phyloP scores from a whole-genome alignment of 345 rosid species.

The Tarenaya hassleriana region DNA sequence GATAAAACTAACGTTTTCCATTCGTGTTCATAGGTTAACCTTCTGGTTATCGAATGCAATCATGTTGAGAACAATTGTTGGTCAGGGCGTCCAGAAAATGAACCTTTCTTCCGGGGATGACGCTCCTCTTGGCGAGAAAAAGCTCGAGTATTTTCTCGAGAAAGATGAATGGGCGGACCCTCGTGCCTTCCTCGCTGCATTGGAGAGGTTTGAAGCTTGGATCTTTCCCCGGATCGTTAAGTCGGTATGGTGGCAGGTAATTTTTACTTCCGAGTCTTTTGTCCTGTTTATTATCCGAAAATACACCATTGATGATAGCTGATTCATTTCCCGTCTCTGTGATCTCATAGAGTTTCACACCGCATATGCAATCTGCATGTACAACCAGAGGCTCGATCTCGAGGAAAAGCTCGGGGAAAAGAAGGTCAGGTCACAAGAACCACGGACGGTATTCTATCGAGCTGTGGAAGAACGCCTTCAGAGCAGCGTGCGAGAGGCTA shows the following conservation, averaged over 20 bases:
- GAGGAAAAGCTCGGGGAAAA: constrained; percentile 49
- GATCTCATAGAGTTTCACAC: constrained; percentile 62
- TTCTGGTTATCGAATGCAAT: constrained; percentile 92
- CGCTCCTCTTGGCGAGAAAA: background rate
- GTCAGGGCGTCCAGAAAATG: constrained; percentile 38
- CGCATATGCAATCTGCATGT: constrained; percentile 73
- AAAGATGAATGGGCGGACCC: constrained; percentile 68
- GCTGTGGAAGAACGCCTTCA: constrained; percentile 87
- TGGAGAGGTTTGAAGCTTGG: constrained; percentile 88
- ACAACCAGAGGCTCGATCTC: constrained; percentile 46
- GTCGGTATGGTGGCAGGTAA: constrained; percentile 98
- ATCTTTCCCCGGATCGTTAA: constrained; percentile 76
- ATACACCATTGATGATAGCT: background rate
- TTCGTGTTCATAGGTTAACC: constrained; percentile 50
- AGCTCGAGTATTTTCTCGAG: constrained; percentile 12
- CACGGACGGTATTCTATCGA: constrained; percentile 69
- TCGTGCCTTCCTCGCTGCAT: constrained; percentile 42
- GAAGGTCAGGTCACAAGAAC: constrained; percentile 49
- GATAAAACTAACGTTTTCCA: background rate
- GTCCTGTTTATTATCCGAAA: constrained; percentile 4
- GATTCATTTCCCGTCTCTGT: constrained; percentile 10
- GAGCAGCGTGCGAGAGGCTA: constrained; percentile 85
- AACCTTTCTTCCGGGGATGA: constrained; percentile 14
- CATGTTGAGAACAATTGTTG: constrained; percentile 59
- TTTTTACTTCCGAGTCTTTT: background rate